phyloP scores from a whole-genome alignment of 2,329 filamentous ascomycete genomes.

The Alternaria atra region DNA sequence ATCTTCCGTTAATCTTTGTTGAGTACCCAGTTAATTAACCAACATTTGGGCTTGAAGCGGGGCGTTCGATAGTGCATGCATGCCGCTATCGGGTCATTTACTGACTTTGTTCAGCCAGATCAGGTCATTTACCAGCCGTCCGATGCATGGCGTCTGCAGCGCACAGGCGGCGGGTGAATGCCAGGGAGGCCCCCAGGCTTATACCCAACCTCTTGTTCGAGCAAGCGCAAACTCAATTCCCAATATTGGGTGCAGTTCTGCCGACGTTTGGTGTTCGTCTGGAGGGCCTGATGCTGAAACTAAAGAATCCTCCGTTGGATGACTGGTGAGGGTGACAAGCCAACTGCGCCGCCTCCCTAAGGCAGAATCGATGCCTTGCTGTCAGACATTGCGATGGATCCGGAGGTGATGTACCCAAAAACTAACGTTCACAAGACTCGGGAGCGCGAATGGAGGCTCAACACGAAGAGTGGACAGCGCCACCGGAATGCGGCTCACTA shows the following conservation, averaged over 20 bases:
- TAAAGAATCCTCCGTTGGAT: conserved; percentile 8
- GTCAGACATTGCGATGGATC: conserved; percentile 13
- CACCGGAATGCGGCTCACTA: conserved; percentile 42
- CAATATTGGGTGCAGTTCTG: conserved; percentile 10
- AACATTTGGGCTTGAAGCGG: conserved; percentile 42
- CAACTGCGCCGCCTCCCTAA: conserved; percentile 15
- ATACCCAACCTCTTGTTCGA: conserved; percentile 27
- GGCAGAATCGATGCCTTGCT: conserved; percentile 23
- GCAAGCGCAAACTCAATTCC: conserved; percentile 23
- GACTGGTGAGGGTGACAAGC: not conserved
- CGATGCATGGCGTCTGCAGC: conserved; percentile 32
- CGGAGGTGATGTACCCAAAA: conserved; percentile 29
- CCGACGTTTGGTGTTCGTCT: conserved; percentile 21
- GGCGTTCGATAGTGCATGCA: conserved; percentile 39
- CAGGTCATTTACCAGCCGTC: conserved; percentile 38
- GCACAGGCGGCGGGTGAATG: conserved; percentile 34
- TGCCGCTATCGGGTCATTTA: conserved; percentile 40
- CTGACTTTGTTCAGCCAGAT: conserved; percentile 31
- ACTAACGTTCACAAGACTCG: conserved; percentile 23
- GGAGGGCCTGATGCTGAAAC: conserved; percentile 19
- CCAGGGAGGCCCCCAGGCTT: conserved; percentile 20
- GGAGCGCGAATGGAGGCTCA: conserved; percentile 42
- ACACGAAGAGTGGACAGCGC: conserved; percentile 35
- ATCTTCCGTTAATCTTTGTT: conserved; percentile 31
- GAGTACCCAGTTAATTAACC: conserved; percentile 42